Percentiles rank a stretch among this genome's conserved stretches.
Conservation (phyloP, 768 basidiomycete genomes). For the Leccinum obscurum region DNA sequence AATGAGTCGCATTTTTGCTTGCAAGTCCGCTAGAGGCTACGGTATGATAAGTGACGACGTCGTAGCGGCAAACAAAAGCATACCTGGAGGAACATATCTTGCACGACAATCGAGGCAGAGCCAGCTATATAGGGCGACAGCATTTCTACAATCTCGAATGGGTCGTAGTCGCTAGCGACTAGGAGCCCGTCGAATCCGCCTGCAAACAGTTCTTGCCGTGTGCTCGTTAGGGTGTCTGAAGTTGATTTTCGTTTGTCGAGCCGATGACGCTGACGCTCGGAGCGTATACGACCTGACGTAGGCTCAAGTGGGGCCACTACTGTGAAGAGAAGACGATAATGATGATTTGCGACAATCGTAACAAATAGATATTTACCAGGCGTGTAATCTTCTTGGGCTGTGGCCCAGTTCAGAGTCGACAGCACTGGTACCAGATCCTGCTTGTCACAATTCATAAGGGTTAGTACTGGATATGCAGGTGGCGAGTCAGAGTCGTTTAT, state of each 20-base stretch:
- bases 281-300: conserved; percentile 57
- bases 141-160: conserved; percentile 73
- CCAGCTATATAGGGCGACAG: conserved; percentile 79
- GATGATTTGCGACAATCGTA: not conserved
- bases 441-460: conserved; percentile 82
- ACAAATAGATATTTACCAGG: conserved; percentile 47
- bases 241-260: conserved; percentile 76
- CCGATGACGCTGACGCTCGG: conserved; percentile 69
- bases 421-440: conserved; percentile 53
- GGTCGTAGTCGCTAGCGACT: conserved; percentile 83
- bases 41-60: conserved; percentile 7
- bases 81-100: conserved; percentile 81
- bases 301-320: conserved; percentile 63
- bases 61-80: conserved; percentile 8
- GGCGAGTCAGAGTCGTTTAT: conserved; percentile 91
- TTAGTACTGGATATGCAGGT: conserved; percentile 83
- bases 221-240: conserved; percentile 57
- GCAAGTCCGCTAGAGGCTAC: conserved; percentile 76
- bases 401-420: conserved; percentile 86
- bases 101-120: conserved; percentile 83
- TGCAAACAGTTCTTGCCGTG: conserved; percentile 76
- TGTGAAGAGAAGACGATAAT: conserved; percentile 24
- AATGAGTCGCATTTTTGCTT: conserved; percentile 63
- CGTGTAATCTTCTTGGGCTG: conserved; percentile 73
- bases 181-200: conserved; percentile 93